Base-by-base conservation (phyloP, 176 grass and related monocot species). In the Phoenix roebelenii region DNA sequence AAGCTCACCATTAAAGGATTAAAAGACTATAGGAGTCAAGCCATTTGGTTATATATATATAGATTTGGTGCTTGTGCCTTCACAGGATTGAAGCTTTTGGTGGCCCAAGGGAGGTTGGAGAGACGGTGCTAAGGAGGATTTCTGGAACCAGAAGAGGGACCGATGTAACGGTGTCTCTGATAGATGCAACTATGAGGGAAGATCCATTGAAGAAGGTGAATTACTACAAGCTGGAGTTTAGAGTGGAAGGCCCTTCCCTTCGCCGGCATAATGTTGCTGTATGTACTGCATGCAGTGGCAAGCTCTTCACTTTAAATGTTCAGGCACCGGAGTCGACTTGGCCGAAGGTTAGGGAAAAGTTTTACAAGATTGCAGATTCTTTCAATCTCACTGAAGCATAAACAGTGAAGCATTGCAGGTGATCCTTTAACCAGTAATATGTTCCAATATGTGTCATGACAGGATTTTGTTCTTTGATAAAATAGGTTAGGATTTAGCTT, bases 171-270 rank as follows among this genome's bases (percentile, higher is more conserved):
- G 93, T 87, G 5, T 80, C 79, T 32, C 84, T 92, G 10, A 66
- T 89, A 0, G 76, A 74, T 22, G 93, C 87, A 15, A 32, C 84
- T 3, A 55, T 83, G 74, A 76, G 87, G 63, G 81, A 91, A 69
- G 88, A 92, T 26, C 7, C 52, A 0, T 12, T 7, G 25, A 75
- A 52, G 58, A 85, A 80, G 0, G 87, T 85, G 28, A 98, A 83
- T 20, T 89, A 98, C 70, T 93, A 89, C 79, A 98, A 76, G 79
- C 79, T 92, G 9, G 88, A 93, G 69, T 98, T 98, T 60, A 25
- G 56, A 25, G 94, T 93, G 3, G 82, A 98, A 49, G 72, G 76
- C 29, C 73, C 85, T 4, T 79, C 82, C 0, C 89, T 98, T 5
- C 76, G 28, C 17, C 82, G 94, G 3, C 94, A 83, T 66, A 92